Conservation (phyloP, 2,329 filamentous ascomycete genomes). For the Colletotrichum truncatum region DNA sequence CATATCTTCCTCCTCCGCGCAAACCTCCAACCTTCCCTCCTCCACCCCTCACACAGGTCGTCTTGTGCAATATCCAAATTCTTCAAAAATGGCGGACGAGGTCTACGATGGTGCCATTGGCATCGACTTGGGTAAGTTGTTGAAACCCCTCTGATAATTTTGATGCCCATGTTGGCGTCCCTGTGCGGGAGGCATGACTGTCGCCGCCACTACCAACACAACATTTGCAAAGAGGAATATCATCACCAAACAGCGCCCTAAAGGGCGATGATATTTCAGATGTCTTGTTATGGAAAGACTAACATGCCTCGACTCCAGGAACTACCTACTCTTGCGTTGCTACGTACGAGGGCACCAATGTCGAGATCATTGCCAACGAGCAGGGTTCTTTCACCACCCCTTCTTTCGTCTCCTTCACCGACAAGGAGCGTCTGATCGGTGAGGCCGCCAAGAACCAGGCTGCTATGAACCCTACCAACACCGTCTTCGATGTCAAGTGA, state of each 20-base stretch:
- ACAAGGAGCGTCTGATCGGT: slow-evolving; percentile 98
- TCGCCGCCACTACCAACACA: slow-evolving; percentile 19
- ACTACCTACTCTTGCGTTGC: slow-evolving; percentile 99
- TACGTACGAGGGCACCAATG: slow-evolving; percentile 99
- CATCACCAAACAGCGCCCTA: not conserved
- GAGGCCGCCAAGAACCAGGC: slow-evolving; percentile 99
- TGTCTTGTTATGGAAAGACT: slow-evolving; percentile 23
- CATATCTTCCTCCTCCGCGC: slow-evolving; percentile 31
- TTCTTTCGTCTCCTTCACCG: slow-evolving; percentile 98
- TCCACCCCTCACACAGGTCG: slow-evolving; percentile 33
- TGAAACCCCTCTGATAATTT: not conserved
- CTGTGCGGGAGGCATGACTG: slow-evolving; percentile 7
- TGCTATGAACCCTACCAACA: slow-evolving; percentile 98
- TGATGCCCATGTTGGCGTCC: slow-evolving; percentile 28
- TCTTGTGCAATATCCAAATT: slow-evolving; percentile 30
- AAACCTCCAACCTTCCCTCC: slow-evolving; percentile 29
- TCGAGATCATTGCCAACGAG: slow-evolving; percentile 99
- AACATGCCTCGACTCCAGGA: slow-evolving; percentile 62
- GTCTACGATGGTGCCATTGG: slow-evolving; percentile 99
- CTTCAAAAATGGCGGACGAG: slow-evolving; percentile 90
- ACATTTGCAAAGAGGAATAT: not conserved
- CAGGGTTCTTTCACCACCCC: slow-evolving; percentile 99
- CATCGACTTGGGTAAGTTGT: slow-evolving; percentile 93
- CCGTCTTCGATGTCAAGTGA: slow-evolving; percentile 99
- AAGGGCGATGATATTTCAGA: not conserved